These are phyloP conservation scores for Glarea lozoyensis DNA, from an alignment of 495 filamentous ascomycete genomes.

Conservation along the genomic window DNA sequence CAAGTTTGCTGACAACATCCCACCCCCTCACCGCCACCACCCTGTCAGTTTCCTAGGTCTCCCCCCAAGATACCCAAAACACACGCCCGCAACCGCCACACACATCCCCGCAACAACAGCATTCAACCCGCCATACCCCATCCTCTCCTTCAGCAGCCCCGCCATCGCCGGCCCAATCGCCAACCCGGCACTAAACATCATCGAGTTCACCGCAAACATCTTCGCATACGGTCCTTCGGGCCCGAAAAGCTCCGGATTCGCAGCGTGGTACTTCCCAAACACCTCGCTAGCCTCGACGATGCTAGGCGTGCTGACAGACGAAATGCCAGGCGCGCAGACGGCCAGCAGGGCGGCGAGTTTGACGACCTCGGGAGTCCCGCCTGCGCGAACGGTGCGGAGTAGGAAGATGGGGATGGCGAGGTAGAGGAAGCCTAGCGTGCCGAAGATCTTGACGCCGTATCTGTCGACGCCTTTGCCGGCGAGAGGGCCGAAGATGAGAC, in stretches of 20 bases:
- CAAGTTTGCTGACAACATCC: no score
- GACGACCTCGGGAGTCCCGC: conserved; percentile 26
- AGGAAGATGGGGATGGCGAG: conserved; percentile 40
- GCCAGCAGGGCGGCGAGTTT: conserved; percentile 35
- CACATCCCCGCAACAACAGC: no score
- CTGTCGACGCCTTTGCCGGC: conserved; percentile 42
- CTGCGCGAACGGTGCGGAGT: conserved; percentile 37
- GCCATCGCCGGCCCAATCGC: conserved; percentile 41
- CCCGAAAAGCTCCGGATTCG: conserved; percentile 19
- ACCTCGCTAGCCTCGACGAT: conserved; percentile 20
- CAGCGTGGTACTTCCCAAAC: conserved; percentile 27
- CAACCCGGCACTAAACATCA: conserved; percentile 39
- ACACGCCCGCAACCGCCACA: no score
- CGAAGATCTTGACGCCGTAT: conserved; percentile 40
- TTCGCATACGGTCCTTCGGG: conserved; percentile 46
- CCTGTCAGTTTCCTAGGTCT: no score
- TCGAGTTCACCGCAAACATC: conserved; percentile 31
- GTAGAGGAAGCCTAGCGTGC: conserved; percentile 37
- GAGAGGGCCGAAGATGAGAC: conserved; percentile 38
- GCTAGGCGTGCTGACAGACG: conserved; percentile 34
- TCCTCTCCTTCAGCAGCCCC: conserved; percentile 34
- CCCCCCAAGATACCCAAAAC: no score
- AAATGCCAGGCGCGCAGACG: conserved; percentile 39
- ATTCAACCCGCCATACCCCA: conserved; percentile 44
- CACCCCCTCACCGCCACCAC: no score